These are phyloP conservation scores for Brassica juncea DNA, from an alignment of 345 rosid species.

Conservation along the genomic window DNA sequence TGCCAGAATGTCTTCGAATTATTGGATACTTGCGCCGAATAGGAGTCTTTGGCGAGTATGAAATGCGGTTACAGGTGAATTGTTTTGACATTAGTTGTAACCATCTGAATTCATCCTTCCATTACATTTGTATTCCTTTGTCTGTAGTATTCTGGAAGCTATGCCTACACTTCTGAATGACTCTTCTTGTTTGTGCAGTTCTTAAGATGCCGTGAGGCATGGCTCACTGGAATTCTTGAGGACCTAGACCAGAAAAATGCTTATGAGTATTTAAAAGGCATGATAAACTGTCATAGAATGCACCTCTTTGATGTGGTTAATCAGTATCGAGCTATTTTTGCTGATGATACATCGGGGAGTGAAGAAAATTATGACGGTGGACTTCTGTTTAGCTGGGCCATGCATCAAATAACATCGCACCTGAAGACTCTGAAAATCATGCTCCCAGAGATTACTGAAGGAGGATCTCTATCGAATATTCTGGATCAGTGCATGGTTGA, in stretches of 20 bases:
- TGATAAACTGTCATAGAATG: conserved; percentile 81
- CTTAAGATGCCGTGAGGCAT: conserved; percentile 93
- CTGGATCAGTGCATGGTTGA: conserved; percentile 92
- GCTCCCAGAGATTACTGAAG: conserved; percentile 98
- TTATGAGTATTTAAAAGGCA: conserved; percentile 90
- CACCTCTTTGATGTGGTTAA: conserved; percentile 95
- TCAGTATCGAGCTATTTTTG: conserved; percentile 93
- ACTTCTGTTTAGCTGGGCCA: conserved; percentile 95
- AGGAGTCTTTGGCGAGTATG: conserved; percentile 91
- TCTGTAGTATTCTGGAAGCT: not conserved
- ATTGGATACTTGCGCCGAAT: conserved; percentile 94
- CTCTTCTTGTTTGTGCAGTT: conserved; percentile 57
- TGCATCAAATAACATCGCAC: conserved; percentile 97
- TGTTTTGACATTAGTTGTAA: conserved; percentile 13
- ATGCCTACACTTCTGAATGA: conserved; percentile 27
- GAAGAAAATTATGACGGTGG: conserved; percentile 96
- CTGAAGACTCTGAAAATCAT: conserved; percentile 88
- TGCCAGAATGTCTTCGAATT: conserved; percentile 92
- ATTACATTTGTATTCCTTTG: not conserved
- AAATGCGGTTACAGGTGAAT: conserved; percentile 88
- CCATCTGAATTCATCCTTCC: conserved; percentile 1
- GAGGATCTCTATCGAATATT: conserved; percentile 90
- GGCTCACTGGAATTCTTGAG: conserved; percentile 97
- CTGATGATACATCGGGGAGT: conserved; percentile 97
- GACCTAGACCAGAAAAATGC: conserved; percentile 89